Conservation (phyloP, 257 asterid genomes). For the Ballota nigra region DNA sequence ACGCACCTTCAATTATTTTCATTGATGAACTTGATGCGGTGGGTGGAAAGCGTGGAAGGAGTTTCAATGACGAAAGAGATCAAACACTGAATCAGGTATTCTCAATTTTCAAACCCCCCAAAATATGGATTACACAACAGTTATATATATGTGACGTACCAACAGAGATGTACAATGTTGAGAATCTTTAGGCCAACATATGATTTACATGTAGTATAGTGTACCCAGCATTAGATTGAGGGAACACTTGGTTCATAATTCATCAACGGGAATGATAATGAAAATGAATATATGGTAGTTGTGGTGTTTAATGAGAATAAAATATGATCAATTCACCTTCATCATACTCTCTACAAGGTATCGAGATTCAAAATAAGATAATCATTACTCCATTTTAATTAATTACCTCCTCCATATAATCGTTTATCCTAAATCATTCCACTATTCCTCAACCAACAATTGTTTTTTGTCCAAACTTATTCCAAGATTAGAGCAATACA, state of each 20-base stretch:
- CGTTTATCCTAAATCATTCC: neutral
- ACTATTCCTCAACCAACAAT: neutral
- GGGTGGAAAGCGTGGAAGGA: conserved; percentile 94
- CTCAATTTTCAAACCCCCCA: neutral
- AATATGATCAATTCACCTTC: neutral
- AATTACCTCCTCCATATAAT: neutral
- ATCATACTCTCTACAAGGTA: too few species aligned
- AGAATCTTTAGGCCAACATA: conserved; percentile 5
- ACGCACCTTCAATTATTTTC: conserved; percentile 89
- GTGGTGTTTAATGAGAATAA: neutral
- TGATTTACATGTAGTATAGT: neutral
- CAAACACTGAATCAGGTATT: conserved; percentile 93
- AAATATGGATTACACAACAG: neutral
- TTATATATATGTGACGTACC: neutral
- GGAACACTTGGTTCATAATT: neutral
- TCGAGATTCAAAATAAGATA: neutral
- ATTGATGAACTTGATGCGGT: conserved; percentile 98
- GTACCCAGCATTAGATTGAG: neutral
- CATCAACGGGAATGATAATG: neutral
- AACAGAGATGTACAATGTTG: neutral
- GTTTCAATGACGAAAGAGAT: conserved; percentile 98
- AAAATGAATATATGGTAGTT: neutral
- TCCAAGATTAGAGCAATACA: neutral
- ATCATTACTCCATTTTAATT: neutral
- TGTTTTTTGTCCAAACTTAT: neutral